Evolutionary conservation across 1,139 yeast genomes (phyloP), one percentile per base, ranked within the genome.

Genomic region (Trichomonascaceae sp.): DNA sequence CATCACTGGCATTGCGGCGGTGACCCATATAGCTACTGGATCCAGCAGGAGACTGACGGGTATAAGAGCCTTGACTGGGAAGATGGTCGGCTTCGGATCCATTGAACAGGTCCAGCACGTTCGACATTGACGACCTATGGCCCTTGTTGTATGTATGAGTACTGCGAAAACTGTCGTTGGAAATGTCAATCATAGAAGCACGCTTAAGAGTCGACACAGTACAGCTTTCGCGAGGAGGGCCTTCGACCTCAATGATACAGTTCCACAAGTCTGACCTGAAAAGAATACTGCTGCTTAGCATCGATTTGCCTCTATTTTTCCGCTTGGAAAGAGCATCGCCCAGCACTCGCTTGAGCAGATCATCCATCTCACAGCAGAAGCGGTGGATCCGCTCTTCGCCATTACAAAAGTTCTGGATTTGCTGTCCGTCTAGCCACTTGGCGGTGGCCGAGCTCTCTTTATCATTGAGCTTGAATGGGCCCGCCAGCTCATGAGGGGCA

Each of bases 351-450:
- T 48, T 48, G 4, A 55, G 51, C 13, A 58, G 43, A 26, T 45
- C 52, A 20, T 56, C 60, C 3, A 57, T 46, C 37, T 58, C 63
- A 28, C 57, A 55, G 28, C 52, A 49, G 29, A 53, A 58, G 8
- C 63, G 37, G 31, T 56, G 62, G 27, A 57, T 48, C 13, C 51
- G 41, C 37, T 58, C 63, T 34, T 58, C 63, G 9, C 59, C 57
- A 4, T 46, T 47, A 30, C 61, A 52, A 29, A 57, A 46, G 35
- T 55, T 57, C 33, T 55, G 60, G 22, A 55, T 51, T 5, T 50
- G 45, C 37, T 52, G 53, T 5, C 53, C 53, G 14, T 50, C 44
- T 30, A 58, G 43, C 54, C 55, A 58, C 23, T 46, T 42, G 22
- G 42, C 40, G 4, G 59, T 56, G 0, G 50, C 42, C 13, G 54